These are phyloP conservation scores for Bipolaris victoriae DNA, from an alignment of 2,329 filamentous ascomycete genomes.

Conservation along the genomic window DNA sequence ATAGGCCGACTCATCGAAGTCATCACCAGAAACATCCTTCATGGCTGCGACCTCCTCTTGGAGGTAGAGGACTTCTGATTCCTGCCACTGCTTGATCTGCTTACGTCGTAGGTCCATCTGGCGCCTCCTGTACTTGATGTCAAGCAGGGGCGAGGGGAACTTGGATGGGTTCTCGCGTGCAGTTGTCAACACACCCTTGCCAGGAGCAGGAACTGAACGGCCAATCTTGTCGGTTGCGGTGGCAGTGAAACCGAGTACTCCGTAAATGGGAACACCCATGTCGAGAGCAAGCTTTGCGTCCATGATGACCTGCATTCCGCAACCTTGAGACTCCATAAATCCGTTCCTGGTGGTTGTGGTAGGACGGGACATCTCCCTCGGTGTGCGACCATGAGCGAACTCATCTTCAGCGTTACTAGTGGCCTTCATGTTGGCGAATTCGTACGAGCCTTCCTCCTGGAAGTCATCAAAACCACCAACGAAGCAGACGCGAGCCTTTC, in stretches of 20 bases:
- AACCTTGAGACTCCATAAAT: slow-evolving; percentile 99
- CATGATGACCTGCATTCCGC: slow-evolving; percentile 98
- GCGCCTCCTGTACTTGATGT: slow-evolving; percentile 95
- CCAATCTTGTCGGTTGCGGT: slow-evolving; percentile 99
- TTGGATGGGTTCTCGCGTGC: slow-evolving; percentile 89
- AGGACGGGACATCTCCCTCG: slow-evolving; percentile 95
- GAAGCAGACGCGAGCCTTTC: slow-evolving; percentile 95
- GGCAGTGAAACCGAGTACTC: slow-evolving; percentile 88
- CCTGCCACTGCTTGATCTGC: slow-evolving; percentile 96
- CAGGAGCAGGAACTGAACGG: slow-evolving; percentile 93
- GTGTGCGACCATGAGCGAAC: slow-evolving; percentile 91
- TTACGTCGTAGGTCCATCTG: slow-evolving; percentile 93
- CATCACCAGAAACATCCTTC: slow-evolving; percentile 68
- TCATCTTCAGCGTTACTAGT: slow-evolving; percentile 98
- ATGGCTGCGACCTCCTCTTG: slow-evolving; percentile 92
- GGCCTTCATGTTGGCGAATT: slow-evolving; percentile 99
- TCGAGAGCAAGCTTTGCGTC: slow-evolving; percentile 93
- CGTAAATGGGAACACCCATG: slow-evolving; percentile 98
- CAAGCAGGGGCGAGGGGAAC: slow-evolving; percentile 92
- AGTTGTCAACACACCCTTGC: slow-evolving; percentile 94
- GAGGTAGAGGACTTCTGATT: slow-evolving; percentile 90
- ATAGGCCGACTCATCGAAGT: slow-evolving; percentile 84
- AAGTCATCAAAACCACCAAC: slow-evolving; percentile 99
- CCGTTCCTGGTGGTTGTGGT: slow-evolving; percentile 96
- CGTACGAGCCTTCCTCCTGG: slow-evolving; percentile 97